Evolutionary conservation across 371 early-diverging fungal genomes (phyloP), one percentile per base, ranked within the genome.

Genomic region (Mucor saturninus): DNA sequence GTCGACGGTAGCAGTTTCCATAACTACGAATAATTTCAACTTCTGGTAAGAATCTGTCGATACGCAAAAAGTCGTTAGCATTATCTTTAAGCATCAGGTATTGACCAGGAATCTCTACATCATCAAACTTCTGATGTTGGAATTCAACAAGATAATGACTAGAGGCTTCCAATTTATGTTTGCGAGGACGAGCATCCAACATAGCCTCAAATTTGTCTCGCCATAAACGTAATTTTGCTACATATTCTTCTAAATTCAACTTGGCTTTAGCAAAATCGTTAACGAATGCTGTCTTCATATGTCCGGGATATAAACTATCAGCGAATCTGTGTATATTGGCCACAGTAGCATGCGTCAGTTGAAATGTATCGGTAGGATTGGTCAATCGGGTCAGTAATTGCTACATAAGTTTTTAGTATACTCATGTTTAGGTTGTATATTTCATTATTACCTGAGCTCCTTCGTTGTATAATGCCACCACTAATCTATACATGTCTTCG

Each of bases 21-120:
- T 91, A 87, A 40, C 89, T 86, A n/a, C 95, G 85, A 56, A 93
- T 79, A 15, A 93, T 75, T 55, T 91, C 91, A 5, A 98, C 91
- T 53, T 91, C 91, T 1, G 97, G 94, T 70, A 91, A 76, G 79
- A 98, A 97, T 11, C 98, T 88, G 62, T 96, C 96, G 61, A 99
- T 98, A 28, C 92, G 85, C 30, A 95, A 82, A 80, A 98, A 96
- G 75, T 95, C 96, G 60, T 93, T 92, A 71, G 88, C 93, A 65
- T 85, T 89, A 68, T 96, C 91, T 67, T 86, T 88, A 54, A 64
- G 64, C 81, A 91, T 67, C 62, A 95, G 75, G 68, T 98, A 98
- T 78, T 99, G 98, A 1, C 99, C 99, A 13, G 99, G 99, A 6
- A 99, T 90, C 61, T 98, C 97, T 5, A 99, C 91, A 67, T 98